phyloP scores from a whole-genome alignment of 1,284 basidiomycete genomes.

The Xerocomus nothofagi region DNA sequence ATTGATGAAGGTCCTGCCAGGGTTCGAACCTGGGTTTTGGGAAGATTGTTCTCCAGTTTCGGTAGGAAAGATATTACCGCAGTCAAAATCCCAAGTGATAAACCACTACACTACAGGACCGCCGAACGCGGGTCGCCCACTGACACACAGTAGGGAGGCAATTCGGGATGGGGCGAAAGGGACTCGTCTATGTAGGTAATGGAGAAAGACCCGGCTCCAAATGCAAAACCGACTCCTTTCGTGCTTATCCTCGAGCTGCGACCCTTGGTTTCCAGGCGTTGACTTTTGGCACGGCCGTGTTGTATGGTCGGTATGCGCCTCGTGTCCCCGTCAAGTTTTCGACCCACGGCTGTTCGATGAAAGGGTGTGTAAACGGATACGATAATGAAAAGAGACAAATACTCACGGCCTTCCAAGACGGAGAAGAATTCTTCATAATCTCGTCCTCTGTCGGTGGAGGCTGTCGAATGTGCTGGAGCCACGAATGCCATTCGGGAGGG shows the following conservation, averaged over 20 bases:
- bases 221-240: not conserved
- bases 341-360: slow-evolving; percentile 58
- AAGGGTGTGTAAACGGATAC: not conserved
- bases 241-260: slow-evolving; percentile 42
- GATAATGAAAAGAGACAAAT: not conserved
- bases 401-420: slow-evolving; percentile 83
- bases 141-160: not conserved
- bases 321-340: slow-evolving; percentile 92
- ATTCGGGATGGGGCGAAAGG: too few relatives aligned
- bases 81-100: slow-evolving; percentile 33
- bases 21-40: slow-evolving; percentile 32
- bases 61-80: too few relatives aligned
- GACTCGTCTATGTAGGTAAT: not conserved
- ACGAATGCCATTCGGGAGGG: slow-evolving; percentile 93
- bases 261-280: slow-evolving; percentile 82
- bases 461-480: slow-evolving; percentile 88
- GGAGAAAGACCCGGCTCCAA: too few relatives aligned
- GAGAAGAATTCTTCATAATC: slow-evolving; percentile 65
- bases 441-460: slow-evolving; percentile 76
- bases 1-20: slow-evolving; percentile 24
- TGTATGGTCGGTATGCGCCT: slow-evolving; percentile 86
- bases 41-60: slow-evolving; percentile 6
- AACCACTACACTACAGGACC: slow-evolving; percentile 33
- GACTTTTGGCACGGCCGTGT: slow-evolving; percentile 81
- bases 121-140: not conserved